Evolutionary conservation across 306 rosid genomes (phyloP).

Genomic region (Gillenia trifoliata): DNA sequence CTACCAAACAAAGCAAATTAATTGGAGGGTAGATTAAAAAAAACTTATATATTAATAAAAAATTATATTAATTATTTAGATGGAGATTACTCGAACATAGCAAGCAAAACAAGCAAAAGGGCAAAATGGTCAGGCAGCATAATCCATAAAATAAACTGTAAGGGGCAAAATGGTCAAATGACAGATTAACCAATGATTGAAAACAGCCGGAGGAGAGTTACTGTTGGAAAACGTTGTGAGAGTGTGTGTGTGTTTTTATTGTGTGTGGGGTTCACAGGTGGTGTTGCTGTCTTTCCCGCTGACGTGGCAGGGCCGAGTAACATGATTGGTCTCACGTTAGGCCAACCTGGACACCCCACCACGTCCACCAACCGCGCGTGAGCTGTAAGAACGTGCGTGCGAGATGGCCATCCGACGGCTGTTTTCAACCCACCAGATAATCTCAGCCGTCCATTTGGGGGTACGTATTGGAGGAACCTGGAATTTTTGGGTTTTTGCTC

Average conservation of each 20-base stretch:
- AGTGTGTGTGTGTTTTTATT: not conserved
- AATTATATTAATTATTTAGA: too few species aligned
- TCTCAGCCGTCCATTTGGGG: conserved; percentile 27
- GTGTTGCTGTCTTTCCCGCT: conserved; percentile 2
- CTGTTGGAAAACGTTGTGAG: conserved; percentile 45
- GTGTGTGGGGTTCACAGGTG: conserved; percentile 20
- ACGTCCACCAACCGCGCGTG: conserved; percentile 51
- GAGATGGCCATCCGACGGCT: conserved; percentile 26
- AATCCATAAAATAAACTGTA: not conserved
- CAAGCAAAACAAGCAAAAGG: not conserved
- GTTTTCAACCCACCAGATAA: not conserved
- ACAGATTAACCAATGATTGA: conserved; percentile 35
- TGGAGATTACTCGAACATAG: too few species aligned
- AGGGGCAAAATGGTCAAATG: conserved; percentile 42
- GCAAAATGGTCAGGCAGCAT: not conserved
- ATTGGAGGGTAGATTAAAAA: too few species aligned
- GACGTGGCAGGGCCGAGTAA: conserved; percentile 54
- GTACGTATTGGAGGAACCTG: not conserved
- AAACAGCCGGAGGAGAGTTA: conserved; percentile 20
- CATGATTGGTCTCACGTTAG: conserved; percentile 61
- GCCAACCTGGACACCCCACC: conserved; percentile 43
- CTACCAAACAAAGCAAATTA: too few species aligned
- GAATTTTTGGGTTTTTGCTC: not conserved
- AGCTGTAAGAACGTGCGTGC: conserved; percentile 66
- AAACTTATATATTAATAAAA: too few species aligned